Evolutionary conservation across 306 rosid species (phyloP), one percentile per base, ranked within the genome.

Genomic region (Quercus suber): DNA sequence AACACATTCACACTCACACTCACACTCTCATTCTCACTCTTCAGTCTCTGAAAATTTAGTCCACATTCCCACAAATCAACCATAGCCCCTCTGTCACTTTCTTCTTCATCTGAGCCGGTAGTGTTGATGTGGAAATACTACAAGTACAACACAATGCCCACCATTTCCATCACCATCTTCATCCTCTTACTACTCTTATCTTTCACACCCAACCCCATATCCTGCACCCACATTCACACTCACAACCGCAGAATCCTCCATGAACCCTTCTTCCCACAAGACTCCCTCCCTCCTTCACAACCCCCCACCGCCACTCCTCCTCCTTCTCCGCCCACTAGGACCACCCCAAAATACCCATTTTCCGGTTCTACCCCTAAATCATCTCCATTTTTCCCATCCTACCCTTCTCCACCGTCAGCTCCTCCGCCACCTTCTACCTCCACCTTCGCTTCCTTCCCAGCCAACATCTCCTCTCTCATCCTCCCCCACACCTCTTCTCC

Each of bases 391-490:
- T 94, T 94, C 86, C 99, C 99, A 0, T n/a, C 90, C 15, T 87
- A 82, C 78, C 91, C 91, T 6, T 78, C 94, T 1, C 86, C 94
- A 0, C 93, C 97, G 14, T 90, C 98, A 0, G 91, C 1, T 61
- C 86, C 33, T 87, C 82, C 33, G 94, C 93, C 15, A 82, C 97
- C 31, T 94, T 92, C 83, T 6, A 80, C 90, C 9, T 77, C 84
- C 10, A 81, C 82, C 6, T 88, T 84, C 28, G 97, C 94, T 11
- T 85, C 99, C 27, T 94, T 92, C 83, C 99, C 99, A 3, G 98
- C 98, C 2, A 95, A 95, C 69, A 93, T 95, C 49, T 93, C 99
- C 67, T 91, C 98, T 18, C 93, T 95, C 25, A 90, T 88, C 23
- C 71, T 93, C 57, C 99, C 99, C 17, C 87, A 82, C 15, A 1